A percentile compares a stretch with the other conserved stretches of the same genome.
Conservation (phyloP, 768 basidiomycete genomes). For the Tricholoma flavovirens region DNA sequence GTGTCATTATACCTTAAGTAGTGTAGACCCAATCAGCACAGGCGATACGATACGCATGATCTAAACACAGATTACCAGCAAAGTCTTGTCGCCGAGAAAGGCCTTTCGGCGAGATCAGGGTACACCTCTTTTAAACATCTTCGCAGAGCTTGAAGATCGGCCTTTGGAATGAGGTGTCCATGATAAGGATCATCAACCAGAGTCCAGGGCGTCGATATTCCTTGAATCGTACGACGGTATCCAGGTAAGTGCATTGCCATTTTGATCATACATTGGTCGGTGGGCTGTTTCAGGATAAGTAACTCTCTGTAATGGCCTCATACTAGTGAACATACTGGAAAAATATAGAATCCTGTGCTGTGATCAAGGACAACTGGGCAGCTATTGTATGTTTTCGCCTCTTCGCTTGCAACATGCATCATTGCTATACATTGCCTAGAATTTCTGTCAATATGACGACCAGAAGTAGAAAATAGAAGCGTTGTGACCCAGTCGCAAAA, state of each 20-base stretch:
- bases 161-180: slow-evolving; percentile 63
- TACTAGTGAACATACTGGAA: slow-evolving; percentile 52
- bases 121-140: slow-evolving; percentile 51
- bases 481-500: slow-evolving; percentile 81
- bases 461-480: neutral
- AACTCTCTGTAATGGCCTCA: neutral
- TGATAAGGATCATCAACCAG: slow-evolving; percentile 50
- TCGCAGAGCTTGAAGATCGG: slow-evolving; percentile 45
- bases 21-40: neutral
- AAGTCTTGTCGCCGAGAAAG: slow-evolving; percentile 67
- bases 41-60: neutral
- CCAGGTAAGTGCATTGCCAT: slow-evolving; percentile 74
- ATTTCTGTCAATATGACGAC: slow-evolving; percentile 1
- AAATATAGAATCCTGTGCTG: slow-evolving; percentile 69
- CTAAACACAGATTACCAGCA: slow-evolving; percentile 60
- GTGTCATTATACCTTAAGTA: slow-evolving; percentile 80
- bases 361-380: slow-evolving; percentile 74
- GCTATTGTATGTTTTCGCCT: slow-evolving; percentile 53
- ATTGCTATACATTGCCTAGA: slow-evolving; percentile 73
- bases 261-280: slow-evolving; percentile 65
- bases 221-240: slow-evolving; percentile 44
- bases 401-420: slow-evolving; percentile 68
- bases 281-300: slow-evolving; percentile 45
- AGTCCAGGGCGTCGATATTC: slow-evolving; percentile 76
- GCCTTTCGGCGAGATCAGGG: slow-evolving; percentile 71